Conservation (phyloP, 805 yeast genomes). For the Metschnikowia peoriensis region DNA sequence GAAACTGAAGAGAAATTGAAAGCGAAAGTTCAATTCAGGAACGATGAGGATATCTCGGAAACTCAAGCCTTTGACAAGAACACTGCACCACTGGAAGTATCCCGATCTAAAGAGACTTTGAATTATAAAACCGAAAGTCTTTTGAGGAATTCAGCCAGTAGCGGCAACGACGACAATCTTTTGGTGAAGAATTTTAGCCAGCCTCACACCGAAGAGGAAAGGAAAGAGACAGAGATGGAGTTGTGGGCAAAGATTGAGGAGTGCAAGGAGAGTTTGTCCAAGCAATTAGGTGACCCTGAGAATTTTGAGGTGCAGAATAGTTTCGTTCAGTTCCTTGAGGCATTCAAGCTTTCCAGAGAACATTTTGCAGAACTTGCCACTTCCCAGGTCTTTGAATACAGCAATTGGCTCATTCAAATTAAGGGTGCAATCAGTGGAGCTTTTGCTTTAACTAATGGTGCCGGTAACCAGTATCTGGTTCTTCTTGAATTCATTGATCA, state of each 20-base stretch:
- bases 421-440: not conserved
- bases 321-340: not conserved
- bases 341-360: not conserved
- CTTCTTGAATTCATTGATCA: not conserved
- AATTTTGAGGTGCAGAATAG: not conserved
- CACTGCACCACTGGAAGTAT: not conserved
- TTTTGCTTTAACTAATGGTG: not conserved
- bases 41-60: too few relatives aligned
- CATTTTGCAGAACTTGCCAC: not conserved
- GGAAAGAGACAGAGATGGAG: not conserved
- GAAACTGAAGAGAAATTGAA: too few relatives aligned
- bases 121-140: not conserved
- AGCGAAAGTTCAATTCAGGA: too few relatives aligned
- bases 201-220: not conserved
- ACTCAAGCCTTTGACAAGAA: too few relatives aligned
- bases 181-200: not conserved
- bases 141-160: not conserved
- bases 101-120: not conserved
- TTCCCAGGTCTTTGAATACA: not conserved
- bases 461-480: not conserved
- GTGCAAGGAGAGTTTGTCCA: not conserved
- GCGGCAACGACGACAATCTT: not conserved
- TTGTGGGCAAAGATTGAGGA: not conserved
- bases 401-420: not conserved
- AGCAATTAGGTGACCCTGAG: not conserved